Base-by-base conservation (phyloP, 2,329 filamentous ascomycete species). In the Exutisphaerella laricina region DNA sequence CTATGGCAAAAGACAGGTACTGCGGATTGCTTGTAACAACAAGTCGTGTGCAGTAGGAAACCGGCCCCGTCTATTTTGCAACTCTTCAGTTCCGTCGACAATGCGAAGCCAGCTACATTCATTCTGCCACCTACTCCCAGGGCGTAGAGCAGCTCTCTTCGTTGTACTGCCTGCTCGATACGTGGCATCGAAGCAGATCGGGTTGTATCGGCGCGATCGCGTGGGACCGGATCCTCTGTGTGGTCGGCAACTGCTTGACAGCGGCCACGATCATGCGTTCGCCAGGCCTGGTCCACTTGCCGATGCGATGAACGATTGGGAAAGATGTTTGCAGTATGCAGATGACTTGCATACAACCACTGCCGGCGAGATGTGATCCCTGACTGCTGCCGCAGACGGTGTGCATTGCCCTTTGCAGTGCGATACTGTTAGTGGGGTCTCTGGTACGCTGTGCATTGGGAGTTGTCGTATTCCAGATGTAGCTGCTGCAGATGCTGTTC, bases 321-420 rank as follows among this genome's bases (percentile, higher is more conserved):
- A n/a, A 12, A 21, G 33, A 23, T 23, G 5, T 17, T 17, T 35
- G 20, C 9, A 13, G 33, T n/a, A n/a, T 23, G 14, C 23, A 23
- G 10, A 35, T 35, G 33, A 35, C 33, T 20, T 35, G 33, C 33
- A 35, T 35, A 35, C 7, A 20, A 12, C 33, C 9, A 23, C 4
- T 20, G 8, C 33, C 9, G 18, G 33, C 33, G 33, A 17, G 21
- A 35, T n/a, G 33, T n/a, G 8, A 2, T 10, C 9, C 10, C 8
- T 12, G 13, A 35, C 20, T 35, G 12, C 23, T 26, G 12, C 6
- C 6, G 23, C 6, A 26, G 23, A 26, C 6, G 23, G 23, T 12
- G 23, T n/a, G n/a, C n/a, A n/a, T n/a, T n/a, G n/a, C n/a, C 23
- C 23, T 26, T 7, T 26, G 23, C 23, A 12, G n/a, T n/a, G n/a